Evolutionary conservation across 441 rosid species (phyloP).

Genomic region (Gossypium trilobum): DNA sequence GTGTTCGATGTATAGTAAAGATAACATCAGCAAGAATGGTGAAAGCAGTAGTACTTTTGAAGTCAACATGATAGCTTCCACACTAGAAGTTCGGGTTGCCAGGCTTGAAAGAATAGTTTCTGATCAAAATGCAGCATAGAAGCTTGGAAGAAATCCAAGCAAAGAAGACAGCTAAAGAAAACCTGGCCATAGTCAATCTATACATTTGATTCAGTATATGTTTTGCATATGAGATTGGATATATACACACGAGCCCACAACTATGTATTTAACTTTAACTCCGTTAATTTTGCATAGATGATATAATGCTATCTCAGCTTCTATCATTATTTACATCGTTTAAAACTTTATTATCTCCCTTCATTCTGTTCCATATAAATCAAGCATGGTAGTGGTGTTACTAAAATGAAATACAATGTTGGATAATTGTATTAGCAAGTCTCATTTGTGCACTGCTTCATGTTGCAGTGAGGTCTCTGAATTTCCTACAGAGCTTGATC

Average conservation of each 20-base stretch:
- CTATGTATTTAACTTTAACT: background rate
- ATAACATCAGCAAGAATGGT: background rate
- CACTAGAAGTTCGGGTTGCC: slow-evolving; percentile 12
- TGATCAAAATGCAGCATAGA: background rate
- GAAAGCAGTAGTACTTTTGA: background rate
- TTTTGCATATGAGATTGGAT: background rate
- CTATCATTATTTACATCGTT: background rate
- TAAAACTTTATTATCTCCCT: background rate
- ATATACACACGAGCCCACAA: too few relatives aligned
- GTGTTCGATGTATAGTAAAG: background rate
- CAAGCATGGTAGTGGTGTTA: background rate
- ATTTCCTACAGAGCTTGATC: background rate
- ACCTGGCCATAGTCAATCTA: background rate
- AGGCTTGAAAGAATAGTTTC: slow-evolving; percentile 20
- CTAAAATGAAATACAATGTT: background rate
- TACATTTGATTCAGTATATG: background rate
- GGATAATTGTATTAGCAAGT: background rate
- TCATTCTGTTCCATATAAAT: background rate
- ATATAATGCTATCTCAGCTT: background rate
- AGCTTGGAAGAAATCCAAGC: background rate
- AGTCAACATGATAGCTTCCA: background rate
- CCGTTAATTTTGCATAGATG: background rate
- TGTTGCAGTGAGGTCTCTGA: background rate
- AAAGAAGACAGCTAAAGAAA: background rate
- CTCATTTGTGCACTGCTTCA: background rate